A percentile compares a stretch with the other conserved stretches of the same genome.
Evolutionary conservation across 2,329 filamentous ascomycete genomes (phyloP).

Genomic region (Paecilomyces fulvus): DNA sequence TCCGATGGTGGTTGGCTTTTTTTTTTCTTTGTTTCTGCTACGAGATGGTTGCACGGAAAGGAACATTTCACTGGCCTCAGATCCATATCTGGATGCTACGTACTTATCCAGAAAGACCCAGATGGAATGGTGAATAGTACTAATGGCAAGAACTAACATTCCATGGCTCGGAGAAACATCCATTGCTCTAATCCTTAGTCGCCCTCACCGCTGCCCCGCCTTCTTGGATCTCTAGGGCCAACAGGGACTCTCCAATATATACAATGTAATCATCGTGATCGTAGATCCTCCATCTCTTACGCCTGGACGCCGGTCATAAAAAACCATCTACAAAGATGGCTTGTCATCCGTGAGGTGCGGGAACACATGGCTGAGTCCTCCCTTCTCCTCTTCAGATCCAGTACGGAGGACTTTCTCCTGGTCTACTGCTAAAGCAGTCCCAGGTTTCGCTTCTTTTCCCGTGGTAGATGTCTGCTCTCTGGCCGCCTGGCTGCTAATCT

Average conservation of each 20-base stretch:
- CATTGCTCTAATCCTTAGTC: background rate
- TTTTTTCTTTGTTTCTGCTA: background rate
- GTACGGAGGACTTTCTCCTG: background rate
- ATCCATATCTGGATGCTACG: background rate
- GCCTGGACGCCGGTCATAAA: background rate
- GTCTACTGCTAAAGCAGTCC: background rate
- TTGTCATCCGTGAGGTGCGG: conserved; percentile 22
- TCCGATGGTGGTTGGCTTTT: background rate
- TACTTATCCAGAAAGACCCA: background rate
- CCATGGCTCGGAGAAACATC: background rate
- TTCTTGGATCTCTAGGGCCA: too few relatives aligned
- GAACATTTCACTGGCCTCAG: background rate
- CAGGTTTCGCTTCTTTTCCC: background rate
- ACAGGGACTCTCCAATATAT: background rate
- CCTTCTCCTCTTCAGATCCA: conserved; percentile 3
- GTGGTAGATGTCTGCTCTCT: background rate
- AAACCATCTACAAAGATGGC: conserved; percentile 2
- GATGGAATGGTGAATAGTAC: background rate
- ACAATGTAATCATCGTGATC: background rate
- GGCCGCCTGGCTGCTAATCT: conserved; percentile 14
- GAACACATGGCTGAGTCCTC: conserved; percentile 27
- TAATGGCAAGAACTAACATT: background rate
- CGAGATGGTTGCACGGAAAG: background rate
- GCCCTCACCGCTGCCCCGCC: background rate
- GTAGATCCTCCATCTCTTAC: background rate